Conservation (phyloP, 192 early-diverging fungal species). For the Coemansia sp. region DNA sequence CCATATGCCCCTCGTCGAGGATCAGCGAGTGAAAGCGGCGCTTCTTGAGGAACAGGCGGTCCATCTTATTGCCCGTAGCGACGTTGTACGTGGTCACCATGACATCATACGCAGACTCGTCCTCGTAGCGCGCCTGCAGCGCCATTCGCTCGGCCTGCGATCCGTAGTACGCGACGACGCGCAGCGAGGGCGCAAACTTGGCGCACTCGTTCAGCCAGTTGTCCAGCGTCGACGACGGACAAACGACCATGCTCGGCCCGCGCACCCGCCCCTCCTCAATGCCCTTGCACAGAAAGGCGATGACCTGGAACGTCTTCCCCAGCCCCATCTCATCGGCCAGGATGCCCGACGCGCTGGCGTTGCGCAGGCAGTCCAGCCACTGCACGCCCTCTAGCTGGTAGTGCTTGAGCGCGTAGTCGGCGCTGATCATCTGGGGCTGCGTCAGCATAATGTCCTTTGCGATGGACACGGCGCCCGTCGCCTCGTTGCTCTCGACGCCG, state of each 20-base stretch:
- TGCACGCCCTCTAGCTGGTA: slow-evolving; percentile 91
- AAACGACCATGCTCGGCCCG: slow-evolving; percentile 96
- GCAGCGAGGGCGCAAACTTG: slow-evolving; percentile 93
- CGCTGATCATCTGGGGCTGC: slow-evolving; percentile 66
- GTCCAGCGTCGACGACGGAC: slow-evolving; percentile 94
- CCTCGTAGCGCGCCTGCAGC: slow-evolving; percentile 69
- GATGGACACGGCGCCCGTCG: slow-evolving; percentile 49
- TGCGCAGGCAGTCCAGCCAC: slow-evolving; percentile 80
- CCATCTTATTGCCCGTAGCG: slow-evolving; percentile 71
- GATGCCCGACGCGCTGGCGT: slow-evolving; percentile 76
- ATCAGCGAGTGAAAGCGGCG: slow-evolving; percentile 88
- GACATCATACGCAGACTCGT: slow-evolving; percentile 62
- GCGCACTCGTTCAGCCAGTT: slow-evolving; percentile 99
- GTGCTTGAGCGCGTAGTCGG: slow-evolving; percentile 66
- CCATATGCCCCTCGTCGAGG: slow-evolving; percentile 98
- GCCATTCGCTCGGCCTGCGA: slow-evolving; percentile 71
- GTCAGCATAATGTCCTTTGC: slow-evolving; percentile 29
- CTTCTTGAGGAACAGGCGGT: slow-evolving; percentile 87
- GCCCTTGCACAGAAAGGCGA: slow-evolving; percentile 43
- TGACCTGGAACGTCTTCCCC: slow-evolving; percentile 92
- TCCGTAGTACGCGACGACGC: slow-evolving; percentile 94
- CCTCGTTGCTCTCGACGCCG: slow-evolving; percentile 42
- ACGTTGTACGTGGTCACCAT: slow-evolving; percentile 97
- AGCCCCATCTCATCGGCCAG: slow-evolving; percentile 86
- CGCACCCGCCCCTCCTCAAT: slow-evolving; percentile 94